Base-by-base conservation (phyloP, 495 filamentous ascomycete genomes). In the Tuber microsphaerosporum region DNA sequence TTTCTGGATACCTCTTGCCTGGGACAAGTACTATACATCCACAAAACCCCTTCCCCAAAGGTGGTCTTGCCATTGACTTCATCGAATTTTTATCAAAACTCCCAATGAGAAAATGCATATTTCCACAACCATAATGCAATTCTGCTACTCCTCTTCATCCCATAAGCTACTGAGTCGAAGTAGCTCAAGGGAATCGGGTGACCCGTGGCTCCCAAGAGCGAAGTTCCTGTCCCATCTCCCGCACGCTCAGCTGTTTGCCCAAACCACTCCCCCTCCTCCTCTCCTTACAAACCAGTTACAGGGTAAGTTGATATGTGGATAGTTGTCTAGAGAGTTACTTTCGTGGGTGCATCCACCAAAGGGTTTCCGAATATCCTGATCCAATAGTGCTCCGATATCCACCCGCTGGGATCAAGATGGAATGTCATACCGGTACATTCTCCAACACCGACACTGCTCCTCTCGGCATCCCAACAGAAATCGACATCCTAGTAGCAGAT, bases 401-500 rank as follows among this genome's bases (percentile, higher is more conserved):
- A 1, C 82, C 89, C 0, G 82, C 85, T 51, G 85, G 87, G n/a
- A 80, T 88, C 19, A 44, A 82, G 12, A 68, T 73, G 8, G 71
- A 75, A 20, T 83, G 85, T 79, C 76, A 84, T 44, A 37, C 34
- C 34, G 34, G 34, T 37, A 84, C 86, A 72, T 80, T 83, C 31
- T 86, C 84, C 14, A 75, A 83, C 0, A 34, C 74, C 14, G 79
- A 80, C 37, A 65, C 48, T 72, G 37, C 75, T 46, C 45, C 73
- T n/a, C 37, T 70, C 9, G 45, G 34, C 5, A n/a, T 45, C 42
- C 71, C 68, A 5, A 77, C 85, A 19, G 70, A 84, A 20, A 39
- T 89, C 2, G 85, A 87, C 51, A 82, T 91, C 75, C 86, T 86
- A 42, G 81, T 90, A 26, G 82, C 89, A 2, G 89, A 87, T 0